Conservation (phyloP, 2,329 filamentous ascomycete genomes). For the Cladosporium cucumerinum region DNA sequence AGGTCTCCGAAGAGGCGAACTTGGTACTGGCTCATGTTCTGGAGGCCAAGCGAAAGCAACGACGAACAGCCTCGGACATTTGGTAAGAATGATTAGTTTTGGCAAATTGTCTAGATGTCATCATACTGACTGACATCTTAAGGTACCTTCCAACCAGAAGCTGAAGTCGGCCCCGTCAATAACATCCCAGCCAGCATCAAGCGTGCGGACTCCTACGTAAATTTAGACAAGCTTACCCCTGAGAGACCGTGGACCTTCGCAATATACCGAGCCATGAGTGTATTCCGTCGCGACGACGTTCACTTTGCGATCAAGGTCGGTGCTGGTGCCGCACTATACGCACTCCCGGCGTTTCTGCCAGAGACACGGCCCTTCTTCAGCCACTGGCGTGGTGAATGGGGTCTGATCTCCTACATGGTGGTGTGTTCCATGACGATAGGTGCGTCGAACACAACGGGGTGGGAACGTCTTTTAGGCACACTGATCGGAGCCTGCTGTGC, state of each 20-base stretch:
- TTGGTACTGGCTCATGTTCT: conserved; percentile 87
- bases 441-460: conserved; percentile 88
- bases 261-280: conserved; percentile 53
- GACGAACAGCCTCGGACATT: conserved; percentile 1
- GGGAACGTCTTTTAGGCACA: conserved; percentile 82
- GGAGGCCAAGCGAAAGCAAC: conserved; percentile 45
- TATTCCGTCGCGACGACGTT: conserved; percentile 63
- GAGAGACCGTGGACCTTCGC: conserved; percentile 40
- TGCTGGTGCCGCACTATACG: conserved; percentile 82
- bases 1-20: conserved; percentile 60
- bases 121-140: conserved; percentile 16
- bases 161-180: conserved; percentile 11
- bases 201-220: conserved; percentile 31
- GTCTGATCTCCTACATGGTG: conserved; percentile 93
- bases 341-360: conserved; percentile 80
- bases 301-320: conserved; percentile 91
- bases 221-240: conserved; percentile 19
- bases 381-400: conserved; percentile 95
- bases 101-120: conserved; percentile 9
- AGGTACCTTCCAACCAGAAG: conserved; percentile 12
- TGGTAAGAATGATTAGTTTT: not conserved
- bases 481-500: conserved; percentile 74
- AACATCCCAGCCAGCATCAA: conserved; percentile 30
- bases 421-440: conserved; percentile 98
- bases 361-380: conserved; percentile 75